Conservation (phyloP, 2,329 filamentous ascomycete species). For the Nothophoma quercina region DNA sequence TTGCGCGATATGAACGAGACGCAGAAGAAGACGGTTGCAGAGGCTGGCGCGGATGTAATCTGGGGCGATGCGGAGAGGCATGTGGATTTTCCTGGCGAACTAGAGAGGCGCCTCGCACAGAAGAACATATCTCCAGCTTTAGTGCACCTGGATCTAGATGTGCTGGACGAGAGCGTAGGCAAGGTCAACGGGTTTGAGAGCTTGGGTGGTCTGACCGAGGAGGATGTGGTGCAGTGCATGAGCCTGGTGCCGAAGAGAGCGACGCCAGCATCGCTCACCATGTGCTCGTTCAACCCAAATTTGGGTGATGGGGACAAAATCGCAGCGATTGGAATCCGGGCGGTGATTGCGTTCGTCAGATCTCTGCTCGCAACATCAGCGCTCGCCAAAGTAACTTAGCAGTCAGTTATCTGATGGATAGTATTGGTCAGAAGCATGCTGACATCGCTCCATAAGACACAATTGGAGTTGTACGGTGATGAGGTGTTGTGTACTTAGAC, state of each 20-base stretch:
- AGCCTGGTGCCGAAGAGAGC: slow-evolving; percentile 16
- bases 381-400: too few relatives aligned
- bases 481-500: too few relatives aligned
- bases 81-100: slow-evolving; percentile 11
- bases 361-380: too few relatives aligned
- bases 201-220: slow-evolving; percentile 40
- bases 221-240: slow-evolving; percentile 21
- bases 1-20: slow-evolving; percentile 36
- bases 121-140: slow-evolving; percentile 25
- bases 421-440: too few relatives aligned
- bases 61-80: slow-evolving; percentile 14
- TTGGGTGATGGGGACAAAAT: slow-evolving; percentile 24
- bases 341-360: too few relatives aligned
- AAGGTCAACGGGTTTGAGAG: slow-evolving; percentile 50
- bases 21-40: slow-evolving; percentile 42
- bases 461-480: too few relatives aligned
- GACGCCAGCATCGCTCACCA: slow-evolving; percentile 13
- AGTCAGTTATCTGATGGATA: too few relatives aligned
- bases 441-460: too few relatives aligned
- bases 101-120: slow-evolving; percentile 1
- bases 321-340: slow-evolving; percentile 20
- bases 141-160: slow-evolving; percentile 50
- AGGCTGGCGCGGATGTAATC: slow-evolving; percentile 31
- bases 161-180: slow-evolving; percentile 45
- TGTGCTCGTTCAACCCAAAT: slow-evolving; percentile 25